phyloP scores from a whole-genome alignment of 2,329 filamentous ascomycete species.

The Hypocrella siamensis region DNA sequence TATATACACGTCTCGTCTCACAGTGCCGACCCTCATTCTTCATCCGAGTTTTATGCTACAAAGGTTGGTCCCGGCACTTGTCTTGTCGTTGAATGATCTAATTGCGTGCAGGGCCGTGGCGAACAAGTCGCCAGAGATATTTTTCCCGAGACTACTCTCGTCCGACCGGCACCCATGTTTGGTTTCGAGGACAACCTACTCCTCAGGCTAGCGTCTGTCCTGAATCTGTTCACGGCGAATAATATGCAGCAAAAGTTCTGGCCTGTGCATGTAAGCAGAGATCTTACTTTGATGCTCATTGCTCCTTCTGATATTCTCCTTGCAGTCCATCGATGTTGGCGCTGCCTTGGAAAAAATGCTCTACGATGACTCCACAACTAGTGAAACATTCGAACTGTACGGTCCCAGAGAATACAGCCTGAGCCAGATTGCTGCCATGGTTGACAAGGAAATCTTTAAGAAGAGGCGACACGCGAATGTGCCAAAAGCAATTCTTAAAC shows the following conservation, averaged over 20 bases:
- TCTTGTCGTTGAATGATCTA: neutral
- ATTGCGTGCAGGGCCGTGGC: conserved; percentile 43
- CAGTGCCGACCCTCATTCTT: conserved; percentile 67
- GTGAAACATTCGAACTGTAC: conserved; percentile 86
- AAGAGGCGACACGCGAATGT: conserved; percentile 81
- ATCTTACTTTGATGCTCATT: neutral
- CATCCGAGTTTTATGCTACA: conserved; percentile 79
- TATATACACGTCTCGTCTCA: conserved; percentile 95
- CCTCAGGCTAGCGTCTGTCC: conserved; percentile 63
- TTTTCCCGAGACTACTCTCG: conserved; percentile 94
- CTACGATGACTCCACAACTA: conserved; percentile 77
- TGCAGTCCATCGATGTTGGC: conserved; percentile 73
- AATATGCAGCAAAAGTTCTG: conserved; percentile 82
- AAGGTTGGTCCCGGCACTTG: conserved; percentile 40
- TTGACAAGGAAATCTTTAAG: conserved; percentile 87
- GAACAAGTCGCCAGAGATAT: conserved; percentile 76
- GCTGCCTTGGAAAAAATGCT: conserved; percentile 79
- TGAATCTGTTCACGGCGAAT: conserved; percentile 80
- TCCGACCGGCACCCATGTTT: conserved; percentile 84
- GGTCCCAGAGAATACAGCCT: conserved; percentile 88
- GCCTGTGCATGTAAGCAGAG: conserved; percentile 63
- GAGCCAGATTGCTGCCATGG: conserved; percentile 69
- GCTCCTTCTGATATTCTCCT: neutral
- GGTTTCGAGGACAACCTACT: conserved; percentile 90
- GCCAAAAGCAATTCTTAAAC: conserved; percentile 66